phyloP scores from a whole-genome alignment of 2,329 filamentous ascomycete genomes.

The Xylariaceae sp. region DNA sequence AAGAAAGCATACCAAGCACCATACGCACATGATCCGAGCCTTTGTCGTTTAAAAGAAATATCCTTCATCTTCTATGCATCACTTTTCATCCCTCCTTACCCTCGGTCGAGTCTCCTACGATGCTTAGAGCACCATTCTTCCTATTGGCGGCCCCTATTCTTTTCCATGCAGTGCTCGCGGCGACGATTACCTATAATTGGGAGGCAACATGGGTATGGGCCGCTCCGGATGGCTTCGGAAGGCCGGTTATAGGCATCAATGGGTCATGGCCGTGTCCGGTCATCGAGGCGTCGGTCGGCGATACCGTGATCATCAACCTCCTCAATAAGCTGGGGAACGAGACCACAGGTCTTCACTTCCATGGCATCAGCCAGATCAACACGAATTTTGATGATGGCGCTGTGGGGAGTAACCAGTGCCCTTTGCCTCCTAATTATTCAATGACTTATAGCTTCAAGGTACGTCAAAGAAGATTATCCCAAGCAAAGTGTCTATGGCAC shows the following conservation, averaged over 20 bases:
- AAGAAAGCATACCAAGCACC: neutral
- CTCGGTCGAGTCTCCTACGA: neutral
- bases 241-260: conserved; percentile 61
- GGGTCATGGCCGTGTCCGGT: conserved; percentile 58
- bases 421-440: conserved; percentile 45
- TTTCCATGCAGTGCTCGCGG: conserved; percentile 31
- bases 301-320: conserved; percentile 45
- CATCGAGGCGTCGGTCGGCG: conserved; percentile 50
- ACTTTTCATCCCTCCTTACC: neutral
- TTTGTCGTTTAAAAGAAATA: too few species aligned
- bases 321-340: conserved; percentile 47
- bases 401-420: conserved; percentile 50
- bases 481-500: neutral
- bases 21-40: neutral
- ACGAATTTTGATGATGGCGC: conserved; percentile 57
- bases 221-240: conserved; percentile 54
- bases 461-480: conserved; percentile 10
- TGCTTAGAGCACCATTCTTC: neutral
- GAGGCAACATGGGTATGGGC: conserved; percentile 56
- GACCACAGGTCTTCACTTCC: conserved; percentile 51
- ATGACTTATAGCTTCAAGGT: conserved; percentile 56
- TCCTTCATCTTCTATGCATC: neutral
- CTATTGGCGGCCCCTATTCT: conserved; percentile 14
- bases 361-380: conserved; percentile 56
- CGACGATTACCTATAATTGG: conserved; percentile 51